A percentile compares a stretch with the other conserved stretches of the same genome.
Conservation (phyloP, 2,329 filamentous ascomycete species). For the Colletotrichum tropicale region DNA sequence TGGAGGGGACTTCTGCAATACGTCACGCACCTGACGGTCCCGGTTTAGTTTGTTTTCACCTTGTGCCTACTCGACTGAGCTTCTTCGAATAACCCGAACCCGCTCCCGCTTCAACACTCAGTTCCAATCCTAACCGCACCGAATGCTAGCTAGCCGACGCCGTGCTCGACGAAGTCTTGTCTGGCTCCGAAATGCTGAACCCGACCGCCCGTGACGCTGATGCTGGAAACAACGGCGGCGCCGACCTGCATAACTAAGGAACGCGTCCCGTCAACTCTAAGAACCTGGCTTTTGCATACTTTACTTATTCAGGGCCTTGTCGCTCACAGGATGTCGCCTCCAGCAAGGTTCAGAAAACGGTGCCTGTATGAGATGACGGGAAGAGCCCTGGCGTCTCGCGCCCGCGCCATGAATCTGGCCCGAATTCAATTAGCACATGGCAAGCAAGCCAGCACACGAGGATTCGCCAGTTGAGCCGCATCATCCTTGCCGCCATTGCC, state of each 20-base stretch:
- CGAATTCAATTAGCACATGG: slow-evolving; percentile 14
- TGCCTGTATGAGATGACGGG: slow-evolving; percentile 18
- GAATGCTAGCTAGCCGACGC: neutral
- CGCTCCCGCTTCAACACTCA: neutral
- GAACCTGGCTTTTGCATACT: neutral
- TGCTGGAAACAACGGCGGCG: slow-evolving; percentile 2
- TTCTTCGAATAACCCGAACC: neutral
- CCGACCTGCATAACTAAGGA: neutral
- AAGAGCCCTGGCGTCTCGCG: slow-evolving; percentile 13
- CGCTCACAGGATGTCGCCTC: neutral
- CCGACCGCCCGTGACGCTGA: neutral
- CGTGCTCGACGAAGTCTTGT: neutral
- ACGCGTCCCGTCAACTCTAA: neutral
- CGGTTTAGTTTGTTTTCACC: neutral
- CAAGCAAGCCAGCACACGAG: neutral
- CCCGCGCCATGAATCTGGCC: neutral
- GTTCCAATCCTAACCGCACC: neutral
- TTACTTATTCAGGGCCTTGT: neutral
- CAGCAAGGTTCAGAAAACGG: slow-evolving; percentile 7
- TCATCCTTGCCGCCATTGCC: slow-evolving; percentile 5
- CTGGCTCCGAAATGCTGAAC: neutral
- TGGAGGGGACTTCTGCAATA: neutral
- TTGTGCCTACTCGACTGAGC: neutral
- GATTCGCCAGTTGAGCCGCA: neutral
- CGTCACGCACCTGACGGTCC: slow-evolving; percentile 13